Conservation (phyloP, 179 eudicot species). For the Carnegiea gigantea region DNA sequence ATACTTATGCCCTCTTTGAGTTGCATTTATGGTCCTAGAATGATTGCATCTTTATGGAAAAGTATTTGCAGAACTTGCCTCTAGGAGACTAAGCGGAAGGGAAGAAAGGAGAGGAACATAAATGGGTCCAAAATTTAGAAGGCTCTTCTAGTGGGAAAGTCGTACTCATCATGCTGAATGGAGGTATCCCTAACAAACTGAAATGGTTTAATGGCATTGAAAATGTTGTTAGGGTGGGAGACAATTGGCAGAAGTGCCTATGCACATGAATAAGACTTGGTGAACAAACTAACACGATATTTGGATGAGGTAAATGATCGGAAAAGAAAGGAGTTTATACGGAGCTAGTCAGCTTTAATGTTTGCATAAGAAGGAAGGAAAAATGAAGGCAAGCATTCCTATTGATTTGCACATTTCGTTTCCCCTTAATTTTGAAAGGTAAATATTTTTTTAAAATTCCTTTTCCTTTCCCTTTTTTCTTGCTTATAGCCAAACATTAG, state of each 20-base stretch:
- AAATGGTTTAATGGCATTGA: background rate
- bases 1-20: no score
- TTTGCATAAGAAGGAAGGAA: background rate
- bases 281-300: background rate
- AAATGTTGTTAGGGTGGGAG: background rate
- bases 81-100: background rate
- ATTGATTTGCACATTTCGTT: background rate
- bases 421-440: background rate
- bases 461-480: background rate
- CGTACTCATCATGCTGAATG: background rate
- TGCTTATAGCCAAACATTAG: background rate
- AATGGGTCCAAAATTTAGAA: background rate
- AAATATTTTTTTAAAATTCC: background rate
- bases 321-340: background rate
- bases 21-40: background rate
- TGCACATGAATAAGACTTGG: no score
- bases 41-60: background rate
- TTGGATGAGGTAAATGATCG: background rate
- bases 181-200: background rate
- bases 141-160: background rate
- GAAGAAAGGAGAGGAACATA: background rate
- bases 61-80: background rate
- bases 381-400: background rate
- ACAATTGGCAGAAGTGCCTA: background rate
- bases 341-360: background rate